A percentile compares a stretch with the other conserved stretches of the same genome.
Conservation (phyloP, 768 basidiomycete species). For the Psilocybe sp. region DNA sequence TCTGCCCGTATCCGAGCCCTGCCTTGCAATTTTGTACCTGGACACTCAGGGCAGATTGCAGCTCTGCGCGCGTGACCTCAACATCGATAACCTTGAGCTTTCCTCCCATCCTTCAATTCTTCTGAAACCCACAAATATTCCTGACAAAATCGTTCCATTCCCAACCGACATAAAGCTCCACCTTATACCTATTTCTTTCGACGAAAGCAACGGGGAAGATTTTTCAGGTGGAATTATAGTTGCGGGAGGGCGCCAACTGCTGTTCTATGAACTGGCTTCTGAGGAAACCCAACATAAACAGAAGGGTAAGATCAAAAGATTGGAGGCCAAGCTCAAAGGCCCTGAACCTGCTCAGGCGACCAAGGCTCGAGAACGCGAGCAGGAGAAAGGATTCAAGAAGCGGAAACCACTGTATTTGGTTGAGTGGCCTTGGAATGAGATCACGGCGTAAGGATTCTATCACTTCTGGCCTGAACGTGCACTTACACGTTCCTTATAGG, state of each 20-base stretch:
- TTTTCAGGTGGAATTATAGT: slow-evolving; percentile 71
- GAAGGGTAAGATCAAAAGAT: slow-evolving; percentile 49
- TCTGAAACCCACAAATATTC: slow-evolving; percentile 52
- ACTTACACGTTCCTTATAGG: slow-evolving; percentile 26
- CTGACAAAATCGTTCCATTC: slow-evolving; percentile 44
- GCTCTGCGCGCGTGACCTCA: slow-evolving; percentile 57
- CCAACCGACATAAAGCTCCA: slow-evolving; percentile 37
- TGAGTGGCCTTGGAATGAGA: slow-evolving; percentile 75
- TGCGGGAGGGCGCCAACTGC: slow-evolving; percentile 62
- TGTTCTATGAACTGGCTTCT: slow-evolving; percentile 58
- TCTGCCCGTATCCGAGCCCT: slow-evolving; percentile 40
- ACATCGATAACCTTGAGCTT: slow-evolving; percentile 47
- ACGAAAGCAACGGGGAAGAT: slow-evolving; percentile 26
- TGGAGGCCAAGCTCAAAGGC: slow-evolving; percentile 50
- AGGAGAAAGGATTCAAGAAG: slow-evolving; percentile 49
- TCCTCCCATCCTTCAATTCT: slow-evolving; percentile 43
- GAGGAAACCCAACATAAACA: slow-evolving; percentile 48
- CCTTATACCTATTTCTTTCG: slow-evolving; percentile 39
- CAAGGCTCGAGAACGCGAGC: slow-evolving; percentile 55
- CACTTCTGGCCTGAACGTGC: neutral
- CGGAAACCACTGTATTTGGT: slow-evolving; percentile 54
- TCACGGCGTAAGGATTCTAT: slow-evolving; percentile 57
- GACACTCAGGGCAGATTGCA: slow-evolving; percentile 64
- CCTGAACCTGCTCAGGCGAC: slow-evolving; percentile 36
- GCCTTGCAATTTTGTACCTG: slow-evolving; percentile 65